Percentiles rank a stretch among this genome's conserved stretches.
These are phyloP conservation scores for Lactifluus echinatus DNA, from an alignment of 768 basidiomycete species.

Conservation along the genomic window DNA sequence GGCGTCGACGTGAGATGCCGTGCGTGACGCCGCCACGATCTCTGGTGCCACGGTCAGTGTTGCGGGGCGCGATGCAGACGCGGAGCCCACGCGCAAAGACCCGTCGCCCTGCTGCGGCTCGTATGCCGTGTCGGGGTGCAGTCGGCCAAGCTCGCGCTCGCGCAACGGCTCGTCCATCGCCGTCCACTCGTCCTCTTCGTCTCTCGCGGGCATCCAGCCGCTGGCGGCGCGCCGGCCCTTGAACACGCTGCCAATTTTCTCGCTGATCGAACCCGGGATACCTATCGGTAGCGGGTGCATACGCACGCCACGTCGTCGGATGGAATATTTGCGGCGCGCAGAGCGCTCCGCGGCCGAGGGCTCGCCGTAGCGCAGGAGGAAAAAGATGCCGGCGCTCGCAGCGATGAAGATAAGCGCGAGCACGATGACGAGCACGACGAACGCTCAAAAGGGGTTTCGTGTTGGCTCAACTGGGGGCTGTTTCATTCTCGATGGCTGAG, in stretches of 20 bases:
- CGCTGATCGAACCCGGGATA: slow-evolving; percentile 14
- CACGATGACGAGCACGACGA: slow-evolving; percentile 51
- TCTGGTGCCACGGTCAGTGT: neutral
- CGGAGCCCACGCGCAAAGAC: neutral
- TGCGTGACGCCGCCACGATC: neutral
- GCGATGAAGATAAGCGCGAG: slow-evolving; percentile 46
- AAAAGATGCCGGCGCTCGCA: slow-evolving; percentile 45
- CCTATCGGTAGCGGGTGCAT: slow-evolving; percentile 19
- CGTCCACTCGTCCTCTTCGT: slow-evolving; percentile 13
- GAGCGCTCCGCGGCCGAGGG: slow-evolving; percentile 35
- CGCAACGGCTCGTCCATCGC: slow-evolving; percentile 14
- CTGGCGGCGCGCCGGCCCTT: slow-evolving; percentile 9
- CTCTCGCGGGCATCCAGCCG: slow-evolving; percentile 18
- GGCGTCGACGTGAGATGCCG: slow-evolving; percentile 8
- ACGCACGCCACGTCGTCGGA: slow-evolving; percentile 6
- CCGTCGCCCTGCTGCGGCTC: neutral
- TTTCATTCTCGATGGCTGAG: neutral
- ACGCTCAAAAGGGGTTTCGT: slow-evolving; percentile 23
- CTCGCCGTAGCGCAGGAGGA: slow-evolving; percentile 45
- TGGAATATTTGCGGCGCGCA: slow-evolving; percentile 22
- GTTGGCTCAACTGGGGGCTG: neutral
- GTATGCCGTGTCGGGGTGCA: neutral
- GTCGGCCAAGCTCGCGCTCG: neutral
- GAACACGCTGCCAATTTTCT: slow-evolving; percentile 19
- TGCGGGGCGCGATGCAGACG: neutral